Percentiles rank a stretch among this genome's conserved stretches.
Evolutionary conservation across 441 rosid genomes (phyloP).

Genomic region (Populus trichocarpa): DNA sequence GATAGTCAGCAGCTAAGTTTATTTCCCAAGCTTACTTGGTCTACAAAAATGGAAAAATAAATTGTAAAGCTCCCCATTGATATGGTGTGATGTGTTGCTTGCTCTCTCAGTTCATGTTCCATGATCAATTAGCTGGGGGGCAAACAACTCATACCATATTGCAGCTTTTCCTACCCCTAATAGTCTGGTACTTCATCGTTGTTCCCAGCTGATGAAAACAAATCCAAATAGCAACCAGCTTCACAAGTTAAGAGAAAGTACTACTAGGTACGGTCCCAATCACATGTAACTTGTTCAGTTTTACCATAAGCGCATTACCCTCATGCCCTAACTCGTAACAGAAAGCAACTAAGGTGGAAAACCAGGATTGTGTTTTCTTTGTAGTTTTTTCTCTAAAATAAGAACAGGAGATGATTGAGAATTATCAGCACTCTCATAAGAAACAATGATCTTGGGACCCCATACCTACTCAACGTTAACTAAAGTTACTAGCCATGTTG

Average conservation of each 20-base stretch:
- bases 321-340: conserved; percentile 2
- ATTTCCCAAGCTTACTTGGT: not conserved
- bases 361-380: not conserved
- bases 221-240: not conserved
- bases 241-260: not conserved
- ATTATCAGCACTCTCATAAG: not conserved
- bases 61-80: not conserved
- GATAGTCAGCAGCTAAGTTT: not conserved
- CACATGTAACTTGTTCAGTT: not conserved
- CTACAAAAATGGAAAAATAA: not conserved
- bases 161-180: not conserved
- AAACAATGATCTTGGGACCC: not conserved
- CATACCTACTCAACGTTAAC: not conserved
- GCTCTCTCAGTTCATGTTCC: not conserved
- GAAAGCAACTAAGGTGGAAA: not conserved
- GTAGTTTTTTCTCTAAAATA: not conserved
- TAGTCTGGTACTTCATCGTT: not conserved
- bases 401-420: not conserved
- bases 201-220: not conserved
- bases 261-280: not conserved
- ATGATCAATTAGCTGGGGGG: not conserved
- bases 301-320: not conserved
- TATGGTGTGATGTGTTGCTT: not conserved
- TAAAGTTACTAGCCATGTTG: not conserved
- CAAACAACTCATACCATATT: not conserved